Evolutionary conservation across 257 asterid species (phyloP), one percentile per base, ranked within the genome.

Genomic region (Euphrasia confusa): DNA sequence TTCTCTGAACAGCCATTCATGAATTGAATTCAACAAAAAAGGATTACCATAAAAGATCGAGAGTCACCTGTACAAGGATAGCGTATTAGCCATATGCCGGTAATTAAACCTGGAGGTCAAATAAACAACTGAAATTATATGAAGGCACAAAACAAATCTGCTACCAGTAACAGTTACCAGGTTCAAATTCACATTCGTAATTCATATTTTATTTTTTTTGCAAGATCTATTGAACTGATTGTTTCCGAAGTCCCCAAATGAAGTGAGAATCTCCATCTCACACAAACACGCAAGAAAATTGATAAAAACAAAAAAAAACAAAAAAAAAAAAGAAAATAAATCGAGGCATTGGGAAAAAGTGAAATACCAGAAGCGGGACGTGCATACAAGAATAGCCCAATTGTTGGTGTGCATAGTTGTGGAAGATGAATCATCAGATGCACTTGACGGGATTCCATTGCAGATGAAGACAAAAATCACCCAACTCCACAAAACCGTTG

Each of bases 301-400:
- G 24, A 21, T 21, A 21, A 21, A 21, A 21, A 21, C 24, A 21
- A 21, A 21, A 21, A 21, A 21, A 1, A 21, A 1, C 1, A 1
- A 21, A 21, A 21, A 21, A 21, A 21, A 21, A 21, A n/a, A n/a
- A n/a, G n/a, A n/a, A n/a, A 6, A 21, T 2, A 44, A 49, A 49
- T 49, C 17, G 55, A 17, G 54, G 54, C 54, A 18, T 33, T 4
- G 53, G 33, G 56, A 61, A 28, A 21, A 50, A 60, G 70, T 42
- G 11, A 53, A 44, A 35, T 81, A 91, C 98, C 99, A 89, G 82
- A 93, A 93, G 66, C 96, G 96, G 54, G 99, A 93, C 70, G 99
- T 89, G 69, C 99, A 89, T 55, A 93, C 99, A 65, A 89, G 84
- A 24, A 93, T 80, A 7, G 97, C 99, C 97, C 97, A 93, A 54